Conservation (phyloP, 1,284 basidiomycete species). For the Phlebopus sp. region DNA sequence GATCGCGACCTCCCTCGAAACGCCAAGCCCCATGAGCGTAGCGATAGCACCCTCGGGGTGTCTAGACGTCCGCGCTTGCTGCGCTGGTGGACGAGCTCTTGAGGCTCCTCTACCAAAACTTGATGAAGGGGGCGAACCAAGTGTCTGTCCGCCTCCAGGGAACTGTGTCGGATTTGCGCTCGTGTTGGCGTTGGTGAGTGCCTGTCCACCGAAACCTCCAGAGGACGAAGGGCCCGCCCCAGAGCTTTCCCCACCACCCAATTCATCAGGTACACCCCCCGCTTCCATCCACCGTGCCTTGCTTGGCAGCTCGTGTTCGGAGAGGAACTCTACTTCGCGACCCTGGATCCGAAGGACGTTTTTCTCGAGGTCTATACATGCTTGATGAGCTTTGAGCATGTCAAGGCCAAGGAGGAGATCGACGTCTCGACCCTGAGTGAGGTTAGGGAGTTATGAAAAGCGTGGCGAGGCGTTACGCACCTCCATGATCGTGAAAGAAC, state of each 20-base stretch:
- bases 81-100: slow-evolving; percentile 16
- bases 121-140: slow-evolving; percentile 35
- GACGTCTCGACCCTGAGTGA: slow-evolving; percentile 78
- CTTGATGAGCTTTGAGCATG: slow-evolving; percentile 98
- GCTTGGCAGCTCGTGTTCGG: slow-evolving; percentile 94
- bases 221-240: slow-evolving; percentile 12
- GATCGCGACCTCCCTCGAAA: slow-evolving; percentile 71
- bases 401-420: slow-evolving; percentile 95
- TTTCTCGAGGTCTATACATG: slow-evolving; percentile 89
- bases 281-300: slow-evolving; percentile 54
- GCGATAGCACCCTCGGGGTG: slow-evolving; percentile 54
- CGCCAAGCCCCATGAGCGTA: slow-evolving; percentile 73
- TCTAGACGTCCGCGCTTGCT: slow-evolving; percentile 17
- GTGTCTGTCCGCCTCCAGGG: slow-evolving; percentile 59
- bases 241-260: slow-evolving; percentile 1
- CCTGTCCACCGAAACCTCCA: not conserved
- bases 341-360: slow-evolving; percentile 87
- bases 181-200: not conserved
- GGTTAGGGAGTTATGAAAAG: not conserved
- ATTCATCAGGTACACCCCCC: slow-evolving; percentile 21
- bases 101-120: slow-evolving; percentile 8
- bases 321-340: slow-evolving; percentile 82
- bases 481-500: slow-evolving; percentile 96
- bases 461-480: slow-evolving; percentile 39
- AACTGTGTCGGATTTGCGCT: slow-evolving; percentile 35